Percentiles rank a stretch among this genome's conserved stretches.
Evolutionary conservation across 2,329 filamentous ascomycete species (phyloP).

Genomic region (Ophiocordyceps camponoti-leonardi): DNA sequence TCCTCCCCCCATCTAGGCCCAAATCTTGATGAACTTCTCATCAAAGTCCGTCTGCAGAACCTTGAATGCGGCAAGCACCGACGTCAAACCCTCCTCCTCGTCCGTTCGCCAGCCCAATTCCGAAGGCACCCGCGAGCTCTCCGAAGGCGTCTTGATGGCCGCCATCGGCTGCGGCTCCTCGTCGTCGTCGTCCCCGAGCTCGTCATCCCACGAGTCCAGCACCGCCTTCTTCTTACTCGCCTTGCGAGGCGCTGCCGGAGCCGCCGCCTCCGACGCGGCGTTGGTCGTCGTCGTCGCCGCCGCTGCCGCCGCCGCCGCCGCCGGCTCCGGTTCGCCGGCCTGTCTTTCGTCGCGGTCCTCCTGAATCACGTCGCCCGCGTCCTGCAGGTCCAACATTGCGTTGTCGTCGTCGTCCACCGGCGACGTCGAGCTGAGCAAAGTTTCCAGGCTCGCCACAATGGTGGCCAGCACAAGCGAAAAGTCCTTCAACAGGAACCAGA

Average conservation of each 20-base stretch:
- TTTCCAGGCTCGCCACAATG: constrained; percentile 47
- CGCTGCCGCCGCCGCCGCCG: neutral
- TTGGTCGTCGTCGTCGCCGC: neutral
- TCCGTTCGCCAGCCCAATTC: constrained; percentile 8
- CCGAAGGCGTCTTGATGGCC: neutral
- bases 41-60: constrained; percentile 42
- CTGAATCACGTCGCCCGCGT: constrained; percentile 19
- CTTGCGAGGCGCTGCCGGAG: neutral
- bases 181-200: constrained; percentile 8
- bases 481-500: constrained; percentile 56
- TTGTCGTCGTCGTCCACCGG: constrained; percentile 8
- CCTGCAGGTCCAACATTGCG: constrained; percentile 25
- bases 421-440: constrained; percentile 24
- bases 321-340: neutral
- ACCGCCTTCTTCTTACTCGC: constrained; percentile 1
- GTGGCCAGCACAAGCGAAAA: constrained; percentile 45
- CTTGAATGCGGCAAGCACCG: constrained; percentile 42
- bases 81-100: constrained; percentile 29
- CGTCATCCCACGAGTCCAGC: constrained; percentile 1
- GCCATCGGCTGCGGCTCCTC: neutral
- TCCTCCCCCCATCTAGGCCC: constrained; percentile 23
- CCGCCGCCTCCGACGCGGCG: constrained; percentile 5
- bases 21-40: constrained; percentile 43
- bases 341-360: constrained; percentile 6
- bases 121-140: neutral